phyloP scores from a whole-genome alignment of 495 filamentous ascomycete genomes.

The Trichodelitschia bisporula region DNA sequence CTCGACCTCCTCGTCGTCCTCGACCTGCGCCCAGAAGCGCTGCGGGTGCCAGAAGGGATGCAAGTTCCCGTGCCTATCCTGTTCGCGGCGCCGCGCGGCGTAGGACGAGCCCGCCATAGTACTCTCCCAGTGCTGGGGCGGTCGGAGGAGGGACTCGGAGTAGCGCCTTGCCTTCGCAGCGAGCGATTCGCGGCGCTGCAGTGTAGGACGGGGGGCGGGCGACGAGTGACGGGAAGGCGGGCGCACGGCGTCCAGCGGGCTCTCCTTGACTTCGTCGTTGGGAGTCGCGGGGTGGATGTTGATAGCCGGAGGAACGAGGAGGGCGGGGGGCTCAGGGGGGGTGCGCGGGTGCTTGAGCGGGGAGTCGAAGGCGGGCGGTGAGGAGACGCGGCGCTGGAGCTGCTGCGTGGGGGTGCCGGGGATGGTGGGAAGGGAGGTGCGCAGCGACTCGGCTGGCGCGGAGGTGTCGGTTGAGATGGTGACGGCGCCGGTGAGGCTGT shows the following conservation, averaged over 20 bases:
- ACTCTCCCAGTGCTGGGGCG: constrained; percentile 2
- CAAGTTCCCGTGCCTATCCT: too few relatives aligned
- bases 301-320: constrained; percentile 30
- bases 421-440: too few relatives aligned
- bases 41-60: constrained; percentile 68
- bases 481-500: constrained; percentile 1
- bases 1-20: constrained; percentile 19
- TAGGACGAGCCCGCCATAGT: too few relatives aligned
- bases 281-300: constrained; percentile 57
- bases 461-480: constrained; percentile 3
- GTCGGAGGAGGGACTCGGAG: constrained; percentile 6
- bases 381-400: too few relatives aligned
- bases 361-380: too few relatives aligned
- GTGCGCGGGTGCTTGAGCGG: constrained; percentile 47
- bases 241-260: too few relatives aligned
- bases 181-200: constrained; percentile 12
- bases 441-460: too few relatives aligned
- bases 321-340: constrained; percentile 42
- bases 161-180: constrained; percentile 16
- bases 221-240: too few relatives aligned
- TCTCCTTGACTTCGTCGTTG: too few relatives aligned
- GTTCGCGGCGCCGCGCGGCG: too few relatives aligned
- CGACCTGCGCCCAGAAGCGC: constrained; percentile 41
- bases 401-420: too few relatives aligned
- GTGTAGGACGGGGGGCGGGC: too few relatives aligned